Base-by-base conservation (phyloP, 2,329 filamentous ascomycete genomes). In the Nemania sp. region DNA sequence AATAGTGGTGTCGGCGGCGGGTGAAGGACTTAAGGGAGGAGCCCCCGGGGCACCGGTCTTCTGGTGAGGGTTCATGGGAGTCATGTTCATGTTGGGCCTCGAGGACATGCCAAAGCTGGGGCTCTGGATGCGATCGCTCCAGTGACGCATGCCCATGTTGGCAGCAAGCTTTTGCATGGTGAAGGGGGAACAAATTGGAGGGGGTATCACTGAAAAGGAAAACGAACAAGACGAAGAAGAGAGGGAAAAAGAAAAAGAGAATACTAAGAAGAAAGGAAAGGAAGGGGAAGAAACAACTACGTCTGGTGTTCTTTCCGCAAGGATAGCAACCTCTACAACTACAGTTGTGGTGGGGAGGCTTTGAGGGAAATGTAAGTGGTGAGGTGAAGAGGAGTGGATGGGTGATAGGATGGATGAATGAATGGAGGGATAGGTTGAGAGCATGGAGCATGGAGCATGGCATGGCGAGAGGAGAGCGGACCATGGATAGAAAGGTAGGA, bases 1-100 rank as follows among this genome's bases (percentile, higher is more conserved):
- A 81, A 98, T 93, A 73, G 89, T 90, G 60, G 90, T 86, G 79
- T 95, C 92, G 77, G 91, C 87, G 70, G 90, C 85, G 72, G 91
- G 90, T 66, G 91, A 89, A 73, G 92, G 90, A 75, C 90, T 86
- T 78, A 89, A 83, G 71, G 88, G 84, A 66, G 87, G 82, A 68
- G 84, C 82, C 72, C 82, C 82, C 60, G 86, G 81, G 64, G 84
- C 78, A 70, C 83, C 80, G 70, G 85, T 83, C 79, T 90, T 89
- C 74, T 86, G 83, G 71, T 89, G 88, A 70, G 86, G 83, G 75
- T 86, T 87, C 77, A 88, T 81, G 71, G 81, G 79, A 68, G 86
- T 84, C 79, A 88, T 86, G 72, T 86, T 86, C 81, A 85, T 82
- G 71, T 84, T 85, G 67, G 85, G 85, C 75, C 88, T 77, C 68